Evolutionary conservation across 148 eudicot genomes (phyloP), one percentile per base, ranked within the genome.

Genomic region (Cornus suecica): DNA sequence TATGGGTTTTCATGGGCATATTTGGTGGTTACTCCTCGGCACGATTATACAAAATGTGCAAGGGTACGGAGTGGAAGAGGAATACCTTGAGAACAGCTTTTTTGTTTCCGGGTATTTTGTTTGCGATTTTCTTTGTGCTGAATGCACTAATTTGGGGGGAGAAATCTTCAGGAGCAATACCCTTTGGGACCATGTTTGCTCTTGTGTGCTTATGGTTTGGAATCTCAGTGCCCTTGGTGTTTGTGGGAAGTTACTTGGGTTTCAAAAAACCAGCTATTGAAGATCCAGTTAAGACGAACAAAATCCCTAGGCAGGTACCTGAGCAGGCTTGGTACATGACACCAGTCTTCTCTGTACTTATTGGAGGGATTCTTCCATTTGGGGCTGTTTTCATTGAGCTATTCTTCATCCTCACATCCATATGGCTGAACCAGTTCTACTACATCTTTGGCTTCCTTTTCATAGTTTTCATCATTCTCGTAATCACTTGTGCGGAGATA

Each of bases 401-500:
- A 30, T 83, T 83, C 77, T 83, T 83, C 73, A 83, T 83, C 67
- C 52, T 83, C 72, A 76, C 86, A 58, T 83, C 86, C 32, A 80
- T 83, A 68, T 83, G 86, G 86, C 76, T 83, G 68, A 83, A 83
- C 74, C 86, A 83, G 74, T 83, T 83, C 51, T 83, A 83, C 72
- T 83, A 83, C 79, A 83, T 83, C 41, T 83, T 83, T 5, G 86
- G 83, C 22, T 83, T 83, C 73, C 80, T 83, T 15, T 83, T 83
- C 76, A 70, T 83, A 10, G 86, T 83, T 23, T 83, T 83, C 28
- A 62, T 80, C 11, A 83, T 83, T 52, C 80, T 83, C 41, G 11
- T 83, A 42, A 52, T 80, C 37, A 83, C 86, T 0, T 83, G 86
- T 25, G 86, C 83, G 24, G 83, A 83, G 83, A 83, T 83, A 69